Evolutionary conservation across 208 protist species (phyloP).

Genomic region (Leishmania mexicana): DNA sequence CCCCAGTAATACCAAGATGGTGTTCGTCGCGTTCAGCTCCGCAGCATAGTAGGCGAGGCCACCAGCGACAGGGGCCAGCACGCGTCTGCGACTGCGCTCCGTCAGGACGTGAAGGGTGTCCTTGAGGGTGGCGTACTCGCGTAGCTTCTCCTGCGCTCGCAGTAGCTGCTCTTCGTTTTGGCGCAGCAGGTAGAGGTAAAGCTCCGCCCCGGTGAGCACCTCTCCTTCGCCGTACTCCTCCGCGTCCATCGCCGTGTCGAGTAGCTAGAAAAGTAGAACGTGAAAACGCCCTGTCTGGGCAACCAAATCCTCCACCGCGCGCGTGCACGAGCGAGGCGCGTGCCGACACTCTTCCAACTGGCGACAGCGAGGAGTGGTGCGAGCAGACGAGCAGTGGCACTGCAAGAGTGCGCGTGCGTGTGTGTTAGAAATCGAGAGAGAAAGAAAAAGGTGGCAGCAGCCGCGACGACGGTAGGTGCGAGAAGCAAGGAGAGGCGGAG

Average conservation of each 20-base stretch:
- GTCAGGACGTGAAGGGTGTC: slow-evolving; percentile 59
- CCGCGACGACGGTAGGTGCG: not conserved
- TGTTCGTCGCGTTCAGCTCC: slow-evolving; percentile 80
- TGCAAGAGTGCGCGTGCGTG: not conserved
- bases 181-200: slow-evolving; percentile 62
- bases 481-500: not conserved
- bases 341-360: not conserved
- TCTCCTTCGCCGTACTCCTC: slow-evolving; percentile 47
- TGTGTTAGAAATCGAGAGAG: too few relatives aligned
- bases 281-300: not conserved
- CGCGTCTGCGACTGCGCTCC: slow-evolving; percentile 47
- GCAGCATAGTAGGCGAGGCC: slow-evolving; percentile 85
- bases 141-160: slow-evolving; percentile 30
- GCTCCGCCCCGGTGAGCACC: slow-evolving; percentile 69
- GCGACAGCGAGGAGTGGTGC: not conserved
- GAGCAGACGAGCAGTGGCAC: not conserved
- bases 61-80: slow-evolving; percentile 82
- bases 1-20: slow-evolving; percentile 85
- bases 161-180: slow-evolving; percentile 55
- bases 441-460: not conserved
- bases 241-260: slow-evolving; percentile 1
- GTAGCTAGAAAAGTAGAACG: not conserved
- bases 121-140: slow-evolving; percentile 54
- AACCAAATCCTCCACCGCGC: not conserved
- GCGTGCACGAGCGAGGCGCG: not conserved